Percentiles rank a stretch among this genome's conserved stretches.
Conservation (phyloP, 306 rosid genomes). For the Luffa acutangula region DNA sequence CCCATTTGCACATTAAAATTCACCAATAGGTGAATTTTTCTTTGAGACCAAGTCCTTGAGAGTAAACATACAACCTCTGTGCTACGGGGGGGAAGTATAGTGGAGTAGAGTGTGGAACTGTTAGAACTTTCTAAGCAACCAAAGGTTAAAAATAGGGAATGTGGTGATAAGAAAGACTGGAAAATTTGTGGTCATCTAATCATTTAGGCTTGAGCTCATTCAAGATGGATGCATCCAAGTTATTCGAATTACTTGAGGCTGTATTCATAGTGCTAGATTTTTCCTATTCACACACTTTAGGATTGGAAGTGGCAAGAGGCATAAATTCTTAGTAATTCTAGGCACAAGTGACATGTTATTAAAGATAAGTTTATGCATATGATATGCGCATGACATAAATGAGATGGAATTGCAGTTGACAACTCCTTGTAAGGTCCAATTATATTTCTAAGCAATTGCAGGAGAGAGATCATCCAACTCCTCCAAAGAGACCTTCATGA, state of each 20-base stretch:
- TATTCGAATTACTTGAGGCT: not conserved
- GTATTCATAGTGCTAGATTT: not conserved
- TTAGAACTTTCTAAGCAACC: not conserved
- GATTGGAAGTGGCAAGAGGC: not conserved
- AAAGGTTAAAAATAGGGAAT: not conserved
- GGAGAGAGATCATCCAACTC: not conserved
- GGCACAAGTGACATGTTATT: not conserved
- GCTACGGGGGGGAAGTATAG: not conserved
- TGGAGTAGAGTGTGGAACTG: not conserved
- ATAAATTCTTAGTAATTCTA: not conserved
- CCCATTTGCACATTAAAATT: not conserved
- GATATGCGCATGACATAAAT: not conserved
- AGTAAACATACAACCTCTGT: not conserved
- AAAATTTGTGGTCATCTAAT: not conserved
- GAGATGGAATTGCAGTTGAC: not conserved
- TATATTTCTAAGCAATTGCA: not conserved
- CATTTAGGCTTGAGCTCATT: not conserved
- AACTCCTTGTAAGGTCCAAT: not conserved
- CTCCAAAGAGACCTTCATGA: not conserved
- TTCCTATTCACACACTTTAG: not conserved
- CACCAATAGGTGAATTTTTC: not conserved
- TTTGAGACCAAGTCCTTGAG: not conserved
- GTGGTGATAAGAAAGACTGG: not conserved
- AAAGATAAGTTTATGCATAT: not conserved
- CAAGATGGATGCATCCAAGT: not conserved